Evolutionary conservation across 2,329 filamentous ascomycete species (phyloP), one percentile per base, ranked within the genome.

Genomic region (Trichoderma cornu-damae): DNA sequence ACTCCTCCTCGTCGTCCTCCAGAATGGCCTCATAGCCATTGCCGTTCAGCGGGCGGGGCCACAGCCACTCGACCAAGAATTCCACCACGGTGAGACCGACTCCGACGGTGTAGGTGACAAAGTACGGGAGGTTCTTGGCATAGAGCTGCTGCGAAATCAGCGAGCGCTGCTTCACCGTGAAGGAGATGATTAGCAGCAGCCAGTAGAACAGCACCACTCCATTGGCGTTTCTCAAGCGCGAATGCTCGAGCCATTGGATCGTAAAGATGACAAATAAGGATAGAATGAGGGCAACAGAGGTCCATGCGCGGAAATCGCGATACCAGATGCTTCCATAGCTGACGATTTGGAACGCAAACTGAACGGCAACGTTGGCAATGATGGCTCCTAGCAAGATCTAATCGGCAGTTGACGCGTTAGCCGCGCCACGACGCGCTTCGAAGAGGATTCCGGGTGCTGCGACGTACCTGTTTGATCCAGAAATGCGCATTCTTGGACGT

Each of bases 141-240:
- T 91, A 89, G 32, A 88, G 73, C 67, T 90, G 80, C 68, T 93
- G 90, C 4, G 89, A 86, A 59, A 96, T 77, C 61, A 96, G 80
- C 7, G 91, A 96, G 61, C 91, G 89, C 51, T 96, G 79, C 77
- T 96, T 96, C 68, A 96, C 82, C 7, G 81, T 81, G 63, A 89
- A 86, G 3, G 84, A 84, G 65, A 96, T 85, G 59, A 94, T 77
- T 60, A 95, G 85, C 65, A 96, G 84, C 20, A 96, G 80, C 92
- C 93, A 96, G 79, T 91, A 96, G 72, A 96, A 89, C 50, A 96
- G 79, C 2, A 89, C 90, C 22, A 96, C 88, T 11, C 89, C 91
- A 69, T 96, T 96, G 28, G 92, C 85, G 65, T 93, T 87, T 57
- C 90, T 83, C 61, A 90, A 86, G 26, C 92, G 84, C 70, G 85